Base-by-base conservation (phyloP, 495 filamentous ascomycete species). In the Trichodelitschia bisporula region DNA sequence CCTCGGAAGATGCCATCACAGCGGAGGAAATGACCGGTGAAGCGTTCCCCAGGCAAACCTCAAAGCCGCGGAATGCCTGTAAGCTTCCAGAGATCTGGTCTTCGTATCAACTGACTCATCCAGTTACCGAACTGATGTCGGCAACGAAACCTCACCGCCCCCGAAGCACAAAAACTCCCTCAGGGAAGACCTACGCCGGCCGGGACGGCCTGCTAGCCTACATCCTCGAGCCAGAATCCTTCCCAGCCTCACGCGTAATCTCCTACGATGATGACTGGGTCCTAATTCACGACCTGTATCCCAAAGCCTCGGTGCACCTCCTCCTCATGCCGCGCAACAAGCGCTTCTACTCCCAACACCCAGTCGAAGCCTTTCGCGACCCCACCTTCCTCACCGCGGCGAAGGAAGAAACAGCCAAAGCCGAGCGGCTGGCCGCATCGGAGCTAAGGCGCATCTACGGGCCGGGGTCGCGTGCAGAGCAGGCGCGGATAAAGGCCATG, bases 251-350 rank as follows among this genome's bases (percentile, higher is more conserved):
- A 23, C 49, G 57, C 0, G 72, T 93, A 1, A 59, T 93, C 28
- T 73, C 66, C 45, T 53, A 74, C 49, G 66, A 69, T 39, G 50
- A 56, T 4, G 50, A 70, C 36, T 89, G 75, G 35, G 83, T 93
- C 25, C 64, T 65, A 11, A 79, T 93, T 51, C 55, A 73, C 25
- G 86, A 97, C 49, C 47, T 63, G 29, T 97, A 66, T 45, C 80
- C 84, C 3, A 93, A 95, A 48, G 66, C 78, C 14, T 65, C 61
- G 9, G 53, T 93, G 4, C 86, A 97, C 49, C 56, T 78, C 0
- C 77, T 97, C 10, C 65, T 97, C 6, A 64, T 97, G 2, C 78
- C 83, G 6, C 74, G 83, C 15, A 64, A 75, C 24, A 48, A 56
- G 0, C 38, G 54, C 1, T 69, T 70, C 42, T 64, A 56, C 36